A percentile compares a stretch with the other conserved stretches of the same genome.
Conservation (phyloP, 257 asterid species). For the Lycium ferocissimum region DNA sequence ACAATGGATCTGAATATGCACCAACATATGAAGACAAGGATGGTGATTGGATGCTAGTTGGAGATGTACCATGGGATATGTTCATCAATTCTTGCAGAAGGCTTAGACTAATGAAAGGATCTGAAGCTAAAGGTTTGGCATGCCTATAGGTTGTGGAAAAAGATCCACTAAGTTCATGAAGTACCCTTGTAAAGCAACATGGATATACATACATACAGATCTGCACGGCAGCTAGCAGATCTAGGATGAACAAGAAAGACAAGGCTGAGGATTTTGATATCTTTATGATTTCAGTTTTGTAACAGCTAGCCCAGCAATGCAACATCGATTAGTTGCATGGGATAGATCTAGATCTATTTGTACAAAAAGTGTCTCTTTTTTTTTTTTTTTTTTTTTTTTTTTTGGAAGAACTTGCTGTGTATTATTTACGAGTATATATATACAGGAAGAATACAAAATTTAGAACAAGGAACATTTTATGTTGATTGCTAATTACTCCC, state of each 20-base stretch:
- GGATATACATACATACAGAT: background rate
- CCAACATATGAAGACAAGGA: constrained; percentile 94
- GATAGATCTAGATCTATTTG: constrained; percentile 20
- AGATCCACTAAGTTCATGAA: background rate
- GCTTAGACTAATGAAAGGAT: constrained; percentile 77
- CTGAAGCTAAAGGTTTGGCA: constrained; percentile 75
- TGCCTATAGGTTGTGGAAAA: background rate
- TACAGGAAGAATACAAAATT: background rate
- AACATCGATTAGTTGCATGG: background rate
- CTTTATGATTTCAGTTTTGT: constrained; percentile 1
- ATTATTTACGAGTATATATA: background rate
- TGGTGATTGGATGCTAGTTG: constrained; percentile 98
- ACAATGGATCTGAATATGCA: constrained; percentile 69
- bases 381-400: background rate
- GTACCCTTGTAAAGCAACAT: background rate
- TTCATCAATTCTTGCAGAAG: constrained; percentile 77
- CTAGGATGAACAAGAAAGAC: constrained; percentile 7
- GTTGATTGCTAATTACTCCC: background rate
- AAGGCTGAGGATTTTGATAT: background rate
- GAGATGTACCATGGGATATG: constrained; percentile 99
- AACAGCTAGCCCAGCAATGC: background rate
- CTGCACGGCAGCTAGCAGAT: background rate
- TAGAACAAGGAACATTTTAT: background rate
- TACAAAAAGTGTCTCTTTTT: background rate
- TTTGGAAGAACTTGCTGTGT: background rate